Conservation (phyloP, 306 rosid genomes). For the Medicago truncatula region MtrunA17r5.0-ANR NC_053049.1:42629501-42630000, state of each 20-base stretch:
- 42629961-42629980: slow-evolving; percentile 81
- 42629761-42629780: slow-evolving; percentile 22
- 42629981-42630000: slow-evolving; percentile 93
- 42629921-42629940: slow-evolving; percentile 71
- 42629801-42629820: slow-evolving; percentile 9
- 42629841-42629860: slow-evolving; percentile 31
- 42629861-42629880: slow-evolving; percentile 20
- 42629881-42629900: not conserved
- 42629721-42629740: not conserved
- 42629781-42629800: slow-evolving; percentile 35
- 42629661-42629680: slow-evolving; percentile 27
- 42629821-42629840: not conserved
- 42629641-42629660: slow-evolving; percentile 21
- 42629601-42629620: not conserved
- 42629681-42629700: slow-evolving; percentile 31
- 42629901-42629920: slow-evolving; percentile 46
- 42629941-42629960: slow-evolving; percentile 88
- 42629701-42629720: slow-evolving; percentile 26
- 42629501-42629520: not conserved
- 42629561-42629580: slow-evolving; percentile 3
- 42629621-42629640: slow-evolving; percentile 3
- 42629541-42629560: not conserved
- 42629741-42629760: slow-evolving; percentile 33
- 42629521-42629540: slow-evolving; percentile 1
- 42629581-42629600: slow-evolving; percentile 13